Conservation (phyloP, 148 eudicot species). For the Tetragonia tetragonoides region DNA sequence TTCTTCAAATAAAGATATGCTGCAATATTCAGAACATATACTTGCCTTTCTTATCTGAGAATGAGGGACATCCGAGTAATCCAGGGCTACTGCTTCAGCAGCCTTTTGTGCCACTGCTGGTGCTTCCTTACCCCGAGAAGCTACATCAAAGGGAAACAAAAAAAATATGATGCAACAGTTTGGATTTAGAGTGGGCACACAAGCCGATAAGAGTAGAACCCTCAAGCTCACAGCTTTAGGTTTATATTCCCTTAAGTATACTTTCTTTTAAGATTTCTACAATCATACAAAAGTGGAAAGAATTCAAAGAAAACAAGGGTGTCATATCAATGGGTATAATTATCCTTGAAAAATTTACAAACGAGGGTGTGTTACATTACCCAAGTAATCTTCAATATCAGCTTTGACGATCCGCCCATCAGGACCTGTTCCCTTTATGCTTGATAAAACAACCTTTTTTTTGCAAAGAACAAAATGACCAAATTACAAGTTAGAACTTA, state of each 20-base stretch:
- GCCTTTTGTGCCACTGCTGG: conserved; percentile 47
- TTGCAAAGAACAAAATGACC: conserved; percentile 2
- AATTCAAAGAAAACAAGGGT: background rate
- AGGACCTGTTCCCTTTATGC: conserved; percentile 95
- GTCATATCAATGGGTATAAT: background rate
- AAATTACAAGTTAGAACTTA: conserved; percentile 2
- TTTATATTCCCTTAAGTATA: too few relatives aligned
- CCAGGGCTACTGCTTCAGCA: conserved; percentile 41
- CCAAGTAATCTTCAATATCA: conserved; percentile 90
- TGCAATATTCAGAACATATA: background rate
- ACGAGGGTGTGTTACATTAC: conserved; percentile 53
- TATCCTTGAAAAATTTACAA: background rate
- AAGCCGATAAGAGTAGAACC: too few relatives aligned
- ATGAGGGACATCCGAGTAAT: conserved; percentile 74
- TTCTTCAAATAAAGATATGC: background rate
- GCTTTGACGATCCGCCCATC: conserved; percentile 93
- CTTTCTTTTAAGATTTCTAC: too few relatives aligned
- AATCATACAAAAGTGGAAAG: too few relatives aligned
- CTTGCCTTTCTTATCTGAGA: conserved; percentile 88
- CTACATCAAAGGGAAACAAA: conserved; percentile 34
- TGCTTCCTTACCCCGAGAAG: conserved; percentile 69
- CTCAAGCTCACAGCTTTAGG: too few relatives aligned
- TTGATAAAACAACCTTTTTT: conserved; percentile 70
- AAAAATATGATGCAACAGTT: background rate
- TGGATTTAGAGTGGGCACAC: background rate